Evolutionary conservation across 1,284 basidiomycete species (phyloP).

Genomic region (Cutaneotrichosporon sp.): DNA sequence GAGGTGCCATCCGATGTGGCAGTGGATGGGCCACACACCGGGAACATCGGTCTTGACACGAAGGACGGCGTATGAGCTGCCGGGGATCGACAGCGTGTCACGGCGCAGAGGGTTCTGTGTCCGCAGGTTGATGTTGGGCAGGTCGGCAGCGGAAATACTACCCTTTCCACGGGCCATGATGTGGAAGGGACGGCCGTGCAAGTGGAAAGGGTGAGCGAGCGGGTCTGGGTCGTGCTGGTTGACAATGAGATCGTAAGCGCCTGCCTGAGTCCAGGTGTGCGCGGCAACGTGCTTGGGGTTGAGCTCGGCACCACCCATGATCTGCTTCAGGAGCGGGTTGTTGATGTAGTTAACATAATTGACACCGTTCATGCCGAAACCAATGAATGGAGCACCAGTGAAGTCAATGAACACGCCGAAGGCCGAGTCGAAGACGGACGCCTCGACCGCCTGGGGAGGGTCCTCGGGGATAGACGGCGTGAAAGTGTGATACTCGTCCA

Average conservation of each 20-base stretch:
- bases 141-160: conserved; percentile 8
- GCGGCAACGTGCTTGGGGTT: conserved; percentile 21
- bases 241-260: conserved; percentile 33
- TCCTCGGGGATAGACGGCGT: conserved; percentile 17
- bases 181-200: conserved; percentile 32
- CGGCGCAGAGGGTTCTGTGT: conserved; percentile 43
- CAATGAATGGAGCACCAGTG: conserved; percentile 19
- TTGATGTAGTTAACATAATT: conserved; percentile 32
- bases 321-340: conserved; percentile 34
- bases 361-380: conserved; percentile 26
- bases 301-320: conserved; percentile 23
- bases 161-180: conserved; percentile 43
- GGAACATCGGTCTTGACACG: conserved; percentile 24
- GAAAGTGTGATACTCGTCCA: conserved; percentile 6
- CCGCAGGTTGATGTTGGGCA: conserved; percentile 23
- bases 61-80: conserved; percentile 29
- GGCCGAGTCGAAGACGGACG: conserved; percentile 8
- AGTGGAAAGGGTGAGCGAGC: conserved; percentile 44
- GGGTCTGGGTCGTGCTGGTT: conserved; percentile 40
- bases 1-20: conserved; percentile 33
- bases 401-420: conserved; percentile 21
- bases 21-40: conserved; percentile 27
- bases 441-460: background rate
- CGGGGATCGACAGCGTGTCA: conserved; percentile 43
- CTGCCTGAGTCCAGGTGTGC: conserved; percentile 22